Conservation (phyloP, 2,329 filamentous ascomycete species). For the Ophiostoma australiae region DNA sequence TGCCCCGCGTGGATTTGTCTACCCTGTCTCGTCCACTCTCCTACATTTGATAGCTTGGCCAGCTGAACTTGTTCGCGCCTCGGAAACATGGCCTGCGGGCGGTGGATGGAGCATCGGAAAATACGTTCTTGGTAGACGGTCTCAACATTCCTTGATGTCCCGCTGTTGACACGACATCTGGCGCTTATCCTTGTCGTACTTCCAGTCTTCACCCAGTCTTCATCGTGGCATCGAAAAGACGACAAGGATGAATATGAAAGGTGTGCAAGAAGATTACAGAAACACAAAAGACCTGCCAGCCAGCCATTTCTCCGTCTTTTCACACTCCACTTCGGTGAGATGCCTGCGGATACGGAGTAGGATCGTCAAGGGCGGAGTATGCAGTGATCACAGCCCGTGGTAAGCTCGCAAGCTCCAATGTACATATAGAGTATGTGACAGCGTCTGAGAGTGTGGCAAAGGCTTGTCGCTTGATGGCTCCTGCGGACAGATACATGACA, state of each 20-base stretch:
- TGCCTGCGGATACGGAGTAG: conserved; percentile 3
- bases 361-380: conserved; percentile 4
- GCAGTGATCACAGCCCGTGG: background rate
- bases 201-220: background rate
- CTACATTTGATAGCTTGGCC: background rate
- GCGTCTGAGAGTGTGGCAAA: background rate
- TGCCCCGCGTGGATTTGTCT: conserved; percentile 2
- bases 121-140: background rate
- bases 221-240: background rate
- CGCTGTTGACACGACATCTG: background rate
- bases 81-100: background rate
- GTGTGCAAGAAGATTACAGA: background rate
- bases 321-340: background rate
- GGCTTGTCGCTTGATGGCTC: background rate
- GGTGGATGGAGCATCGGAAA: background rate
- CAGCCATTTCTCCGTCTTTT: background rate
- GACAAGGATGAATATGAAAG: background rate
- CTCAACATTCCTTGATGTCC: background rate
- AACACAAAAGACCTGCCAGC: background rate
- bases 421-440: too few species aligned
- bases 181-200: background rate
- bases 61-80: conserved; percentile 12
- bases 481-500: conserved; percentile 1
- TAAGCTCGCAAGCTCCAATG: background rate
- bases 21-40: background rate